Base-by-base conservation (phyloP, 2,329 filamentous ascomycete genomes). In the Zasmidium citrigriseum region DNA sequence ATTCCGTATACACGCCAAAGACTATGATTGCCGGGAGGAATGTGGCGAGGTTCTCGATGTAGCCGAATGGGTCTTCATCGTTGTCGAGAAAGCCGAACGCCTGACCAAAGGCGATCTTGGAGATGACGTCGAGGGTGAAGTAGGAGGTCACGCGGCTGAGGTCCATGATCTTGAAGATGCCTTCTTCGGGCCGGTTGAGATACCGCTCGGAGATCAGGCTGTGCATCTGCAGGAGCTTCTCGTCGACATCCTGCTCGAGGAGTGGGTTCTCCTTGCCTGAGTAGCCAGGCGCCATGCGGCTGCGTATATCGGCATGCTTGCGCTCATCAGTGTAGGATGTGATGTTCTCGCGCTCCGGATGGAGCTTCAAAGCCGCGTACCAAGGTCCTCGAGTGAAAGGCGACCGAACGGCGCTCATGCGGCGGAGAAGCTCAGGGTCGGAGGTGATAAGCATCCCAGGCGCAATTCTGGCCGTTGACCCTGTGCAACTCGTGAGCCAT, bases 41-140 rank as follows among this genome's bases (percentile, higher is more conserved):
- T 45, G 75, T 68, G 50, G 78, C 73, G 0, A 77, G 75, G 5
- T 78, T 78, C 52, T 73, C 67, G 52, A 83, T 77, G 64, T 82
- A 83, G 52, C 76, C 76, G 62, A 78, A 80, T 0, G 79, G 73
- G 59, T 84, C 82, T 2, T 72, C 67, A 62, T 84, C 79, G 4
- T 73, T 64, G n/a, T 76, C 74, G 0, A 84, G 64, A 61, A 79
- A 80, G 12, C 82, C 81, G 59, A 84, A 82, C 0, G 76, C 67
- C 51, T 79, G 72, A 3, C 74, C 75, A 55, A 77, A 77, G 7
- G 74, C 75, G 25, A 77, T 63, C 53, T 73, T 72, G 1, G 73
- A 76, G 58, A 77, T 76, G 22, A 76, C 72, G 61, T 77, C 75
- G 21, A 77, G 67, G 2, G 75, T 77, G 69, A 77, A 77, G 68